Base-by-base conservation (phyloP, 2,329 filamentous ascomycete species). In the Simplicillium sp. region DNA sequence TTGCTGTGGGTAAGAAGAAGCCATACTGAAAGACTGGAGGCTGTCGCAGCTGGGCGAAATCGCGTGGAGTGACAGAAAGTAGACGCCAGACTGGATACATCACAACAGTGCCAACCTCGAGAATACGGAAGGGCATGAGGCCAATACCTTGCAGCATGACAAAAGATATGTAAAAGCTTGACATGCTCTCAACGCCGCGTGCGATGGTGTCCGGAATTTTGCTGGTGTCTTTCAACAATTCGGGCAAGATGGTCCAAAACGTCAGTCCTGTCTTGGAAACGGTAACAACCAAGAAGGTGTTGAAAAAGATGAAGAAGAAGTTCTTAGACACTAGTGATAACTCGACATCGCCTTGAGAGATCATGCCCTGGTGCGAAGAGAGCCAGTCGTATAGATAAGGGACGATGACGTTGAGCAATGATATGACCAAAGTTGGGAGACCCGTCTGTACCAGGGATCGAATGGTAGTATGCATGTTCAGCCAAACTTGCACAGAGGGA, bases 261-360 rank as follows among this genome's bases (percentile, higher is more conserved):
- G 82, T 78, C 32, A 83, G 79, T 63, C 85, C 87, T 4, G 88
- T 87, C 40, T 84, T 85, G 36, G 94, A 85, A 18, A 92, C 75
- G 1, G 90, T 94, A 59, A 97, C 96, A 35, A 97, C 78, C 38
- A 97, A 76, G 64, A 98, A 98, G 43, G 97, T 87, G 64, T 98
- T 98, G 76, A 98, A 97, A 63, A 98, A 98, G 9, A 85, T 89
- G 59, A 98, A 98, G 71, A 97, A 95, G 66, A 97, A 98, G 62
- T 97, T 98, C 67, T 98, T 98, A 40, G 87, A 95, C 49, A 98
- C 90, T 35, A 94, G 73, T 0, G 92, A 97, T 7, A 98, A 72
- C 60, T 97, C 92, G 16, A 98, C 82, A 46, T 98, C 92, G 35
- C 87, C 87, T 51, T 88, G 86, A 1, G 92, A 97, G 39, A 95